Evolutionary conservation across 495 filamentous ascomycete species (phyloP).

Genomic region (Halenospora varia): DNA sequence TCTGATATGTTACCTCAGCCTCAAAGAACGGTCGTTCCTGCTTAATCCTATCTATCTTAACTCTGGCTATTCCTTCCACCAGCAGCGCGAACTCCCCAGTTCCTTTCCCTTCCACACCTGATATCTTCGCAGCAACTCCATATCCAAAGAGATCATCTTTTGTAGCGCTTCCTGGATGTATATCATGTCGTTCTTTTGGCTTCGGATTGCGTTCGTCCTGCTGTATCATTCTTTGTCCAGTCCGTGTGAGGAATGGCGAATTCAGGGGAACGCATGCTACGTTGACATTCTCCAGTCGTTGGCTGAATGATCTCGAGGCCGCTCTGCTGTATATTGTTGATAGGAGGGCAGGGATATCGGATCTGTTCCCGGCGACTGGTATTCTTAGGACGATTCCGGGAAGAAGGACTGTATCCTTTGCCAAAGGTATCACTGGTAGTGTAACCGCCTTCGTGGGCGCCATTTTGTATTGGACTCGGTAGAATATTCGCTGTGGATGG

Average conservation of each 20-base stretch:
- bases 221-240: slow-evolving; percentile 64
- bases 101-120: slow-evolving; percentile 74
- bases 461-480: slow-evolving; percentile 3
- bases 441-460: slow-evolving; percentile 7
- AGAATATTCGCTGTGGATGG: not conserved
- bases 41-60: slow-evolving; percentile 68
- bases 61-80: slow-evolving; percentile 78
- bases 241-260: slow-evolving; percentile 61
- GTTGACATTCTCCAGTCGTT: slow-evolving; percentile 57
- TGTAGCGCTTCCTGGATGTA: slow-evolving; percentile 45
- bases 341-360: slow-evolving; percentile 79
- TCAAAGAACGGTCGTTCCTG: slow-evolving; percentile 85
- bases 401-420: slow-evolving; percentile 70
- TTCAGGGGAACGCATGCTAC: slow-evolving; percentile 80
- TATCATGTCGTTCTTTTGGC: slow-evolving; percentile 38
- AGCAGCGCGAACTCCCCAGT: slow-evolving; percentile 76
- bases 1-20: slow-evolving; percentile 57
- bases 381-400: slow-evolving; percentile 77
- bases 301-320: slow-evolving; percentile 57
- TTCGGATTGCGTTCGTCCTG: slow-evolving; percentile 29
- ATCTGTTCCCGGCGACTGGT: slow-evolving; percentile 64
- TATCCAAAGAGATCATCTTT: slow-evolving; percentile 72
- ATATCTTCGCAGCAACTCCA: slow-evolving; percentile 77
- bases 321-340: slow-evolving; percentile 68
- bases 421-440: slow-evolving; percentile 71